Base-by-base conservation (phyloP, 768 basidiomycete genomes). In the Pisolithus orientalis region DNA sequence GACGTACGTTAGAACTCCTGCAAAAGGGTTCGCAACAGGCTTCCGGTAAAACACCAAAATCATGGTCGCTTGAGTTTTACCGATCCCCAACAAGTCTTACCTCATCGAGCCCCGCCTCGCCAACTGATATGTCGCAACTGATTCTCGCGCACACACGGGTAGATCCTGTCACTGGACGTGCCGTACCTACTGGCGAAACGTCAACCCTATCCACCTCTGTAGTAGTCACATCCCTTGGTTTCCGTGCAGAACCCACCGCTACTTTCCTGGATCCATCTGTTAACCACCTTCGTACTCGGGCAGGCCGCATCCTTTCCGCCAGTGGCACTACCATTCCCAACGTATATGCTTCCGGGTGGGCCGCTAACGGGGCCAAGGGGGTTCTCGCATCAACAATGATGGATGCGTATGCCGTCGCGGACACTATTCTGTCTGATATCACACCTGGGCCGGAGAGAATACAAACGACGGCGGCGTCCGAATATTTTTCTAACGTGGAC, bases 311-410 rank as follows among this genome's bases (percentile, higher is more conserved):
- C 7, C 60, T 80, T 27, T 71, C 72, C 10, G 58, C 65, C 3
- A 57, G 57, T 4, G 76, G 76, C 0, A 50, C 56, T 5, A 65
- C 69, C 10, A 57, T 84, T 37, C 75, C 73, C 37, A 81, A 80
- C 53, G 74, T 94, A n/a, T 99, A 96, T 63, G 87, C 91, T 1
- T 85, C 90, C 1, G 95, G 95, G 9, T 99, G 96, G 96, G 86
- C 91, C 2, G 86, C 91, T 2, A 83, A 80, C 3, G 95, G 95
- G 34, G 94, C 96, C 0, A 85, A 82, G 49, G 94, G 94, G 9
- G 94, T 98, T 11, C 75, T 98, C 43, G 94, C 92, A 2, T 77
- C 85, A 3, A 96, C 96, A 32, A 93, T 99, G 93, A 82, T 91
- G 68, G 80, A 96, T 63, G 90, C 94, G 21, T 92, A 93, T 63